phyloP scores from a whole-genome alignment of 768 basidiomycete genomes.

The Psilocybe sp. region DNA sequence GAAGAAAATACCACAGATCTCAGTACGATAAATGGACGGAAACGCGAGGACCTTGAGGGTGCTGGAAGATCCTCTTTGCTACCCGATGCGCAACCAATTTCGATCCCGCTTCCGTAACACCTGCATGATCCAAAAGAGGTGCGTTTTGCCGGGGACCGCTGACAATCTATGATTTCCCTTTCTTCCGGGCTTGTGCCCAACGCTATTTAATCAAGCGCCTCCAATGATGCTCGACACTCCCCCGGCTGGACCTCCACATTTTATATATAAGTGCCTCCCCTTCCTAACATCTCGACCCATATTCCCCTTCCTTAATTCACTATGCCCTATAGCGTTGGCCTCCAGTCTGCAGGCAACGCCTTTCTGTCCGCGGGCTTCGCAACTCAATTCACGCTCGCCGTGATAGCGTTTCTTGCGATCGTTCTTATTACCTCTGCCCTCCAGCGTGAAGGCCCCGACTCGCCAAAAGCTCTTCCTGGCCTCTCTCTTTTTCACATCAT shows the following conservation, averaged over 20 bases:
- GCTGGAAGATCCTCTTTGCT: slow-evolving; percentile 20
- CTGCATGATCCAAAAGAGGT: slow-evolving; percentile 29
- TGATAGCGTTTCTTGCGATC: slow-evolving; percentile 46
- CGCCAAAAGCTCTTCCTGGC: slow-evolving; percentile 58
- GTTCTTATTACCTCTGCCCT: slow-evolving; percentile 42
- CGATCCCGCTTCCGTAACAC: slow-evolving; percentile 27
- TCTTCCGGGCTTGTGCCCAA: slow-evolving; percentile 23
- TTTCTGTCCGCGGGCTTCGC: slow-evolving; percentile 51
- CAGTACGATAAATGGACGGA: slow-evolving; percentile 15
- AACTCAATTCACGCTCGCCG: slow-evolving; percentile 44
- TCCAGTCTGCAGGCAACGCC: slow-evolving; percentile 45
- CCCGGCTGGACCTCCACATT: slow-evolving; percentile 27
- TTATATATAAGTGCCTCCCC: slow-evolving; percentile 19
- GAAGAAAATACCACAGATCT: slow-evolving; percentile 14
- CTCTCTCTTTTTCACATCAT: slow-evolving; percentile 53
- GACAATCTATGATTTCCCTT: slow-evolving; percentile 29
- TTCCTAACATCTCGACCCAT: slow-evolving; percentile 14
- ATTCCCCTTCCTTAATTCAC: slow-evolving; percentile 20
- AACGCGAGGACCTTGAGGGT: slow-evolving; percentile 12
- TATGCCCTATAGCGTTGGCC: slow-evolving; percentile 52
- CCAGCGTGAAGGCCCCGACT: slow-evolving; percentile 46
- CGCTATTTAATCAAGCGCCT: slow-evolving; percentile 26
- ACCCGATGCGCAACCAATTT: slow-evolving; percentile 19
- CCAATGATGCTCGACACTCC: slow-evolving; percentile 23
- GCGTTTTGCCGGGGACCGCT: slow-evolving; percentile 24